Percentiles rank a stretch among this genome's conserved stretches.
phyloP scores from a whole-genome alignment of 2,329 filamentous ascomycete genomes.

The Beauveria asiatica region DNA sequence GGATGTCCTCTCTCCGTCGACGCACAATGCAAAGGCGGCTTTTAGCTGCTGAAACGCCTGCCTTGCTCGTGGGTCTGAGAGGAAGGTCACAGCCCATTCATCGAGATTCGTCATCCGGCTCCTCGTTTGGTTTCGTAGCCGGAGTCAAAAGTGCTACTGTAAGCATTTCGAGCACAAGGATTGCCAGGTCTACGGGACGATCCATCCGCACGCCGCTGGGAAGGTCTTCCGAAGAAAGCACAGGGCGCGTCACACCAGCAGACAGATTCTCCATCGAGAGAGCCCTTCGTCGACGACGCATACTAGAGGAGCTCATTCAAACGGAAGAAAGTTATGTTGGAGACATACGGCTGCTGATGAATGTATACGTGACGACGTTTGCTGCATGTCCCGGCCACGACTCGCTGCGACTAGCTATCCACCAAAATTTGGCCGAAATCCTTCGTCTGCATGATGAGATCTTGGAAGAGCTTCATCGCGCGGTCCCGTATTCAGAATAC shows the following conservation, averaged over 20 bases:
- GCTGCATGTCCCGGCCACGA: slow-evolving; percentile 60
- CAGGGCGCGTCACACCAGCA: slow-evolving; percentile 44
- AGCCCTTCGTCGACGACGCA: slow-evolving; percentile 64
- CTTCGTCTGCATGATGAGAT: slow-evolving; percentile 77
- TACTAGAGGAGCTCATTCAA: slow-evolving; percentile 75
- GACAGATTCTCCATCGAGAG: slow-evolving; percentile 49
- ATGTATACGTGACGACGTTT: slow-evolving; percentile 72
- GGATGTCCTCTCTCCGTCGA: slow-evolving; percentile 62
- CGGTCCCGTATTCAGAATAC: slow-evolving; percentile 61
- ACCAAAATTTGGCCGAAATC: slow-evolving; percentile 71
- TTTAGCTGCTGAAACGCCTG: slow-evolving; percentile 8
- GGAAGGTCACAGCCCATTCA: slow-evolving; percentile 20
- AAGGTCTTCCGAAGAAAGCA: slow-evolving; percentile 55
- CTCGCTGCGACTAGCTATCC: slow-evolving; percentile 59
- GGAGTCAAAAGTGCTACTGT: slow-evolving; percentile 73
- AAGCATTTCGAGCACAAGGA: slow-evolving; percentile 56
- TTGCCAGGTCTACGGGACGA: slow-evolving; percentile 2
- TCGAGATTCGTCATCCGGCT: slow-evolving; percentile 58
- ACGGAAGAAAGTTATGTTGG: slow-evolving; percentile 86
- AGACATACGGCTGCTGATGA: slow-evolving; percentile 77
- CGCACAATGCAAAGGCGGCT: slow-evolving; percentile 36
- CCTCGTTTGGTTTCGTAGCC: slow-evolving; percentile 73
- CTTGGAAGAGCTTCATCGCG: slow-evolving; percentile 61
- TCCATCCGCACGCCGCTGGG: slow-evolving; percentile 7
- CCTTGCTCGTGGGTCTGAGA: not conserved